phyloP scores from a whole-genome alignment of 2,329 filamentous ascomycete genomes.

The Pestalotiopsis sp. region DNA sequence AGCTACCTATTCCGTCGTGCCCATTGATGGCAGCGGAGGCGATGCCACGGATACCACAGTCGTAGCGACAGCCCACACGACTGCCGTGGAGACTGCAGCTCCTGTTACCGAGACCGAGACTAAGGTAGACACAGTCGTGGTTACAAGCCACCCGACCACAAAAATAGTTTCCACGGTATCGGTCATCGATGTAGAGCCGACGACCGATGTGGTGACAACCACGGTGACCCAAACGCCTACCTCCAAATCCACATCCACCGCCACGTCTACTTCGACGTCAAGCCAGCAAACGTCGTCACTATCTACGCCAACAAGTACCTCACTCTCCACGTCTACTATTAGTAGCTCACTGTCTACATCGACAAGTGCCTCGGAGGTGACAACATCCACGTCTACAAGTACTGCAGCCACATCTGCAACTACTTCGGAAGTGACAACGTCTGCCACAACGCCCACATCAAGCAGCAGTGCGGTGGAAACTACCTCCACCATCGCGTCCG shows the following conservation, averaged over 20 bases:
- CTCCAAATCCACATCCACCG: not conserved
- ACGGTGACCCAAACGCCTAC: conserved; percentile 5
- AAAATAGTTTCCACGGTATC: conserved; percentile 29
- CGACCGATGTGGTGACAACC: conserved; percentile 5
- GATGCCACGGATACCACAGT: conserved; percentile 32
- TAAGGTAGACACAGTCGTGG: conserved; percentile 30
- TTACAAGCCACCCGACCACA: conserved; percentile 25
- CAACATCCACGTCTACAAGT: not conserved
- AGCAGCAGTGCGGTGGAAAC: not conserved
- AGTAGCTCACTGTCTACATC: not conserved
- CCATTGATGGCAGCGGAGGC: conserved; percentile 33
- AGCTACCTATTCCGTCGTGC: conserved; percentile 41
- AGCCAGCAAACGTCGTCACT: not conserved
- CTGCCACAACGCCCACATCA: not conserved
- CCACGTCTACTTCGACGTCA: not conserved
- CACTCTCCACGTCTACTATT: not conserved
- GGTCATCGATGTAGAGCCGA: conserved; percentile 29
- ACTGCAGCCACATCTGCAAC: not conserved
- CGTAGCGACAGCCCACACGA: conserved; percentile 24
- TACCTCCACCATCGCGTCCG: not conserved
- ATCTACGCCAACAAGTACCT: not conserved
- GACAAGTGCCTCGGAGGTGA: not conserved
- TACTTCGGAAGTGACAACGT: not conserved
- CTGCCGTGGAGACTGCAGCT: conserved; percentile 35
- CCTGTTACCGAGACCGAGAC: conserved; percentile 29